Percentiles rank a stretch among this genome's conserved stretches.
These are phyloP conservation scores for Cyclostephanos invisitatus DNA, from an alignment of 108 stramenopile species.

Conservation along the genomic window DNA sequence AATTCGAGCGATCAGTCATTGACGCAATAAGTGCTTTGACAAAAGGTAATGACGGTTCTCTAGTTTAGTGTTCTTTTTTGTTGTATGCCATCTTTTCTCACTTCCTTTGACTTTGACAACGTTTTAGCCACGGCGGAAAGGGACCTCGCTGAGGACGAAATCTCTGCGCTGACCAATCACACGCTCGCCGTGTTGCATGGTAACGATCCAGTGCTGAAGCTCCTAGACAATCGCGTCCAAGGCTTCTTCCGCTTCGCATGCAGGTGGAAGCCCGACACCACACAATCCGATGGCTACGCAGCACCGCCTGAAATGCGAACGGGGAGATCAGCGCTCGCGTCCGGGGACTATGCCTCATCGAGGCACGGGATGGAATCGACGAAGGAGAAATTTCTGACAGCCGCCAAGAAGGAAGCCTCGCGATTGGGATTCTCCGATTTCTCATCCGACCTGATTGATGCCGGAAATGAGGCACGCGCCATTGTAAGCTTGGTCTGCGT, in stretches of 20 bases:
- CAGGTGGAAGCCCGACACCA: slow-evolving; percentile 20
- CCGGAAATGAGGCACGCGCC: slow-evolving; percentile 20
- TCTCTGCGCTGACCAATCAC: slow-evolving; percentile 18
- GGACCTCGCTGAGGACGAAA: slow-evolving; percentile 20
- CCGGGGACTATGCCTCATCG: neutral
- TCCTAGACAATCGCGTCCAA: slow-evolving; percentile 56
- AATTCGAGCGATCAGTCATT: slow-evolving; percentile 32
- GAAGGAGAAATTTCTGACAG: slow-evolving; percentile 25
- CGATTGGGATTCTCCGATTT: slow-evolving; percentile 40
- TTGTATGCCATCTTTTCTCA: neutral
- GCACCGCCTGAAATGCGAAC: slow-evolving; percentile 35
- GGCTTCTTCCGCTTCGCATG: slow-evolving; percentile 45
- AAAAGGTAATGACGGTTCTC: slow-evolving; percentile 1
- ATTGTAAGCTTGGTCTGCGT: slow-evolving; percentile 29
- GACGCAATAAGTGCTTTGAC: slow-evolving; percentile 42
- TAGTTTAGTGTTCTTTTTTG: neutral
- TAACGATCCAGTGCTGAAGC: slow-evolving; percentile 57
- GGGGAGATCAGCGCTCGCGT: slow-evolving; percentile 13
- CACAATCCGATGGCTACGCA: neutral
- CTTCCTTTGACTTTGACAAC: neutral
- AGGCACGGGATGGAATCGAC: slow-evolving; percentile 19
- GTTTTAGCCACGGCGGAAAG: slow-evolving; percentile 17
- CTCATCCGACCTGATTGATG: slow-evolving; percentile 26
- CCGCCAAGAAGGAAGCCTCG: slow-evolving; percentile 38
- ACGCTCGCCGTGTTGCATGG: slow-evolving; percentile 45